Evolutionary conservation across 371 early-diverging fungal species (phyloP).

Genomic region (Haplosporangium sp.): DNA sequence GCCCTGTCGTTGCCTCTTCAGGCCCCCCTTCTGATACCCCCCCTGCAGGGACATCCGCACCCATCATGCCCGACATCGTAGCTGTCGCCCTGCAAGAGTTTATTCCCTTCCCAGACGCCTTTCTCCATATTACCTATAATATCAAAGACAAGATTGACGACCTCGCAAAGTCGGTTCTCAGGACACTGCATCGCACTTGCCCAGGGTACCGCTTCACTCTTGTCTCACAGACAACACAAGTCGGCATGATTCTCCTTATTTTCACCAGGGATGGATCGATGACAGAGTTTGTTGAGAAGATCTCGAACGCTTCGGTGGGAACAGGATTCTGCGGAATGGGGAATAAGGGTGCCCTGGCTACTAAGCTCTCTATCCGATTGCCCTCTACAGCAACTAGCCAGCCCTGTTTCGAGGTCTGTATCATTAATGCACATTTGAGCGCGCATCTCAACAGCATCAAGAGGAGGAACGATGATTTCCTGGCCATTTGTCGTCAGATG

Average conservation of each 20-base stretch:
- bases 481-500: constrained; percentile 58
- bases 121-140: constrained; percentile 37
- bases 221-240: constrained; percentile 39
- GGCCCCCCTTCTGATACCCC: background rate
- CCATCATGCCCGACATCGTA: constrained; percentile 57
- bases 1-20: constrained; percentile 12
- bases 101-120: constrained; percentile 53
- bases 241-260: constrained; percentile 55
- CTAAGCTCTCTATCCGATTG: constrained; percentile 64
- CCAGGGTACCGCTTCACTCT: constrained; percentile 42
- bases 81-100: constrained; percentile 59
- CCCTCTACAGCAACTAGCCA: constrained; percentile 29
- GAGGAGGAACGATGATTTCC: constrained; percentile 69
- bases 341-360: constrained; percentile 78
- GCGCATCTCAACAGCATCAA: constrained; percentile 69
- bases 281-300: constrained; percentile 29
- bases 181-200: constrained; percentile 41
- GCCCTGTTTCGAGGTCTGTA: constrained; percentile 61
- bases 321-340: constrained; percentile 57
- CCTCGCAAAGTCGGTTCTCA: constrained; percentile 22
- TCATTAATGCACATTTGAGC: constrained; percentile 76
- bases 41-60: constrained; percentile 3
- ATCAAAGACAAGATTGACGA: constrained; percentile 25
- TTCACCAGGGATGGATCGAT: constrained; percentile 49
- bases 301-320: constrained; percentile 40